Evolutionary conservation across 1,284 basidiomycete genomes (phyloP).

Genomic region (Sphaerobolus stellatus): DNA sequence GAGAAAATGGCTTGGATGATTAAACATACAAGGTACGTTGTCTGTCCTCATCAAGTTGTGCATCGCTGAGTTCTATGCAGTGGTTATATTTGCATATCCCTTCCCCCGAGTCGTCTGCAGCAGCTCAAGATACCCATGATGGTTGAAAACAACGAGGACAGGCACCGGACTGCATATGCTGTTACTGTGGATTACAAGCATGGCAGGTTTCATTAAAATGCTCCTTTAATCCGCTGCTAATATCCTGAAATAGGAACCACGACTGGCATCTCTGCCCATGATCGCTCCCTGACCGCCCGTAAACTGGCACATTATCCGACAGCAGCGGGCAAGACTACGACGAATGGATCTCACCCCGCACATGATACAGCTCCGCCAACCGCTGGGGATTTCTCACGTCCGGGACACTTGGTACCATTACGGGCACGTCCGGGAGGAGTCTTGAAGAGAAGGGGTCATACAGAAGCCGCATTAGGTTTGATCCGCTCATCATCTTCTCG

Average conservation of each 20-base stretch:
- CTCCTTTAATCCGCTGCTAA: background rate
- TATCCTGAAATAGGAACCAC: conserved; percentile 63
- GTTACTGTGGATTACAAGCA: conserved; percentile 92
- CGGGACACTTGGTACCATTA: conserved; percentile 94
- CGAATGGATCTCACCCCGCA: no score
- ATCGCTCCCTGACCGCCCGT: conserved; percentile 85
- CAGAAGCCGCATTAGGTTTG: conserved; percentile 77
- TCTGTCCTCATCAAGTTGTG: conserved; percentile 7
- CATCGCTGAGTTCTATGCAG: conserved; percentile 41
- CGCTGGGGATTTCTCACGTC: conserved; percentile 83
- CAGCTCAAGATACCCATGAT: conserved; percentile 92
- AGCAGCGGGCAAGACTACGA: background rate
- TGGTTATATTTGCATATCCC: conserved; percentile 92
- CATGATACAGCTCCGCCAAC: conserved; percentile 42
- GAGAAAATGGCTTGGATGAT: conserved; percentile 99
- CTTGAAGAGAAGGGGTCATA: conserved; percentile 86
- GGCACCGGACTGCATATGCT: conserved; percentile 95
- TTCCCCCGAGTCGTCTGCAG: conserved; percentile 75
- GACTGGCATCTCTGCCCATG: conserved; percentile 96
- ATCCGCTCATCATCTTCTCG: conserved; percentile 3
- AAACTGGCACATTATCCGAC: conserved; percentile 57
- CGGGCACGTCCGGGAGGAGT: conserved; percentile 87
- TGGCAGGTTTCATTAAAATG: conserved; percentile 45
- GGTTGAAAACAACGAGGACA: conserved; percentile 88
- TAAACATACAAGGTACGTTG: conserved; percentile 82